Evolutionary conservation across 164 flowering plant genomes (phyloP).

Genomic region (Vitis rupestris): DNA sequence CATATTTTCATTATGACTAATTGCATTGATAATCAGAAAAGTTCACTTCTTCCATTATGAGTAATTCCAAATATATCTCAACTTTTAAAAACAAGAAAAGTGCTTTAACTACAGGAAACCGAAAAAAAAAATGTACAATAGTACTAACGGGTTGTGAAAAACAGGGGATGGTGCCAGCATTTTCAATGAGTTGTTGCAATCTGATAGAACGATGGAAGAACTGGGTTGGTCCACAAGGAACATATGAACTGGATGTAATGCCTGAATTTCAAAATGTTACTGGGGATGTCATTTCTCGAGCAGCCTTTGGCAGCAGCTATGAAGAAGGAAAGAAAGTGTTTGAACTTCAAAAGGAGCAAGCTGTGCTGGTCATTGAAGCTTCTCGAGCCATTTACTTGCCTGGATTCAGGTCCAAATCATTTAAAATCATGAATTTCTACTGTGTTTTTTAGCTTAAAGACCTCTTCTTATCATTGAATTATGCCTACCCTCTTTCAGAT

Average conservation of each 20-base stretch:
- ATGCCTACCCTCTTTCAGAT: conserved; percentile 13
- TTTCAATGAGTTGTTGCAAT: conserved; percentile 25
- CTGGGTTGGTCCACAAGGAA: conserved; percentile 17
- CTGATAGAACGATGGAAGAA: conserved; percentile 41
- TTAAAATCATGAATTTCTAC: neutral
- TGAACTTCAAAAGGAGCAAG: conserved; percentile 44
- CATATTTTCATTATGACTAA: too few relatives aligned
- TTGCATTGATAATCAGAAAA: too few relatives aligned
- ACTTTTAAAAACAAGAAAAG: too few relatives aligned
- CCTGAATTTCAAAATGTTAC: conserved; percentile 40
- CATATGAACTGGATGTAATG: conserved; percentile 45
- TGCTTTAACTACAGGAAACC: fast-evolving
- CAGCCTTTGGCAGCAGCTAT: conserved; percentile 56
- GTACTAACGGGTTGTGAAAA: too few relatives aligned
- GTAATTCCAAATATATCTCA: too few relatives aligned
- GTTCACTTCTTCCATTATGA: too few relatives aligned
- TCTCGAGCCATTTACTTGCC: conserved; percentile 33
- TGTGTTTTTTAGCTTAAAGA: neutral
- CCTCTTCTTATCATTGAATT: neutral
- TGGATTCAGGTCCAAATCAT: conserved; percentile 38
- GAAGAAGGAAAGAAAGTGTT: conserved; percentile 49
- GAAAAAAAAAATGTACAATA: too few relatives aligned
- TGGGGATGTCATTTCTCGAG: conserved; percentile 44
- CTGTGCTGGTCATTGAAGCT: conserved; percentile 28
- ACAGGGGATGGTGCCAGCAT: conserved; percentile 46